Percentiles rank a stretch among this genome's conserved stretches.
Conservation (phyloP, 306 rosid genomes). For the Lathyrus sativus region DNA sequence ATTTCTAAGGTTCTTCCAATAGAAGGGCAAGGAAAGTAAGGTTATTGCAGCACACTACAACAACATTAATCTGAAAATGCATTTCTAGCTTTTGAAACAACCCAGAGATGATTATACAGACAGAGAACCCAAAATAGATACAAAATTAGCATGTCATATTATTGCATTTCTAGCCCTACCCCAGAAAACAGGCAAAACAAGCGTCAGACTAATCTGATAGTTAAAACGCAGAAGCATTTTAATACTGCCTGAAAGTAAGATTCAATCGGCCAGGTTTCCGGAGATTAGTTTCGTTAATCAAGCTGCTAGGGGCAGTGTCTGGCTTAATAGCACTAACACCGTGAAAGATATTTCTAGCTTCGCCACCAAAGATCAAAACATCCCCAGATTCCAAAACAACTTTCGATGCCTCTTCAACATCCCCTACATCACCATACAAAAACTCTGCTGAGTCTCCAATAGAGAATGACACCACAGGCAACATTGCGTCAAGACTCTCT, state of each 20-base stretch:
- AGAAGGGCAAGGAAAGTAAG: slow-evolving; percentile 60
- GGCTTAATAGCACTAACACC: slow-evolving; percentile 56
- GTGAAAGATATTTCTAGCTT: slow-evolving; percentile 68
- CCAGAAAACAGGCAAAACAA: too few species aligned
- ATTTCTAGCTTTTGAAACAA: background rate
- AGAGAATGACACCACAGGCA: slow-evolving; percentile 85
- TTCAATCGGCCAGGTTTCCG: slow-evolving; percentile 63
- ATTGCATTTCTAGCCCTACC: background rate
- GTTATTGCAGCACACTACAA: too few species aligned
- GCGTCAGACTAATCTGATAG: background rate
- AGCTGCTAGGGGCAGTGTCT: slow-evolving; percentile 53
- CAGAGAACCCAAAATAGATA: background rate
- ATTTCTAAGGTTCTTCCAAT: slow-evolving; percentile 51
- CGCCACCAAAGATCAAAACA: slow-evolving; percentile 81
- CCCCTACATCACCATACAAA: slow-evolving; percentile 53
- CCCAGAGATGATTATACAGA: background rate
- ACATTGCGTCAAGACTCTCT: slow-evolving; percentile 41
- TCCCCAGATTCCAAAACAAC: slow-evolving; percentile 69
- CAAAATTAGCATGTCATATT: background rate
- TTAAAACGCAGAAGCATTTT: background rate
- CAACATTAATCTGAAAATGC: too few species aligned
- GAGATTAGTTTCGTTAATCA: slow-evolving; percentile 51
- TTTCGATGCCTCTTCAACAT: slow-evolving; percentile 47
- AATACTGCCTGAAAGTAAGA: slow-evolving; percentile 77
- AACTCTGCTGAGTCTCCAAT: slow-evolving; percentile 83